A percentile compares a stretch with the other conserved stretches of the same genome.
Evolutionary conservation across 2,329 filamentous ascomycete genomes (phyloP).

Genomic region (Stromatinia cepivora): DNA sequence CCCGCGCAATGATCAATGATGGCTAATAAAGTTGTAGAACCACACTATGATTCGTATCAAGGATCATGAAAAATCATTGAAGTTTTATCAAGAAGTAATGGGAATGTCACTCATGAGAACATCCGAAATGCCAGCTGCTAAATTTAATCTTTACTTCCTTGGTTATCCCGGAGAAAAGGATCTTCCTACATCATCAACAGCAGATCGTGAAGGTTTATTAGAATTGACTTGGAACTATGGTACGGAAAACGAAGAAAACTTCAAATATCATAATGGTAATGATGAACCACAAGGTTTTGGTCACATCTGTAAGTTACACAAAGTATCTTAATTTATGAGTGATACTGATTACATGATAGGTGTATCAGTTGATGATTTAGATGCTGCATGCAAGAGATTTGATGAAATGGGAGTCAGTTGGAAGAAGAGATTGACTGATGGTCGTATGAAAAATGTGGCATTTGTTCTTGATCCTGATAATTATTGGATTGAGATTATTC

Average conservation of each 20-base stretch:
- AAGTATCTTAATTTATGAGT: background rate
- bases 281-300: slow-evolving; percentile 89
- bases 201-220: slow-evolving; percentile 76
- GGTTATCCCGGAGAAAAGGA: slow-evolving; percentile 67
- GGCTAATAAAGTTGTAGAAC: slow-evolving; percentile 52
- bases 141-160: slow-evolving; percentile 92
- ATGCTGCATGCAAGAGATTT: slow-evolving; percentile 82
- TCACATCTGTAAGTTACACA: slow-evolving; percentile 70
- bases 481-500: slow-evolving; percentile 77
- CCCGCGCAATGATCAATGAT: background rate
- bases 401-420: slow-evolving; percentile 79
- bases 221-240: slow-evolving; percentile 86
- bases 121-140: slow-evolving; percentile 64
- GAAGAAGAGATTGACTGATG: slow-evolving; percentile 95
- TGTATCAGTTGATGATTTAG: slow-evolving; percentile 82
- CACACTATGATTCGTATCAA: slow-evolving; percentile 97
- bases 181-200: slow-evolving; percentile 54
- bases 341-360: slow-evolving; percentile 46
- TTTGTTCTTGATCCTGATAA: slow-evolving; percentile 87
- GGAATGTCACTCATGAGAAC: slow-evolving; percentile 84
- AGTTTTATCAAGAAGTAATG: slow-evolving; percentile 81
- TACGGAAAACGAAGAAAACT: slow-evolving; percentile 80
- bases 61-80: slow-evolving; percentile 69
- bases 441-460: slow-evolving; percentile 89
- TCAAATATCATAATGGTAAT: slow-evolving; percentile 93